Conservation (phyloP, 208 protist genomes). For the Blechomonas ayalai region DNA sequence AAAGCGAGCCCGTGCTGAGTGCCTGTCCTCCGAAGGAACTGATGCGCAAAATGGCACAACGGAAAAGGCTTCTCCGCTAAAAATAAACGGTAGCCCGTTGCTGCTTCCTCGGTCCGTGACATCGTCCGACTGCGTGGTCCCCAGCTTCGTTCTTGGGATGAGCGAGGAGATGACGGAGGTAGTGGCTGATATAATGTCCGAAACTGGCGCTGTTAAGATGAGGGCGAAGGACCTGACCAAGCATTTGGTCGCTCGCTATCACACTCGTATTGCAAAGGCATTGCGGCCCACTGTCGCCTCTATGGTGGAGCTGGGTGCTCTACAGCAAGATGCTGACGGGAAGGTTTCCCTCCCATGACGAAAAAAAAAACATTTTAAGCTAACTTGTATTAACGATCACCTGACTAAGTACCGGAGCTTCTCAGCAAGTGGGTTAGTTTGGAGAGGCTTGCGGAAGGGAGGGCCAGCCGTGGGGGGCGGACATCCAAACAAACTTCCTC, state of each 20-base stretch:
- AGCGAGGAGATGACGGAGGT: slow-evolving; percentile 41
- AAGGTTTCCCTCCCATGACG: slow-evolving; percentile 10
- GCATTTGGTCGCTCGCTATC: slow-evolving; percentile 47
- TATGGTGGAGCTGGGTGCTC: slow-evolving; percentile 22
- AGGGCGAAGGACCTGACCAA: slow-evolving; percentile 32
- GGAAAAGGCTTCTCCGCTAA: too few relatives aligned
- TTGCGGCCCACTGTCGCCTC: slow-evolving; percentile 34
- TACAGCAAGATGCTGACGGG: slow-evolving; percentile 27
- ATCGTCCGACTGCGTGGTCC: slow-evolving; percentile 23
- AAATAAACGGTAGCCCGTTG: too few relatives aligned
- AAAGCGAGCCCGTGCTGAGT: slow-evolving; percentile 1
- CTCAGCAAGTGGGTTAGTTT: too few relatives aligned
- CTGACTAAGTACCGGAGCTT: too few relatives aligned
- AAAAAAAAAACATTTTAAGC: slow-evolving; percentile 1
- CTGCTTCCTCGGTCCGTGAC: slow-evolving; percentile 9
- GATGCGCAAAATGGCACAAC: too few relatives aligned
- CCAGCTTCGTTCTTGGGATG: slow-evolving; percentile 53
- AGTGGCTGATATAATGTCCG: slow-evolving; percentile 35
- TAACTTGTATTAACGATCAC: too few relatives aligned
- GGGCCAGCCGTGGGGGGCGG: too few relatives aligned
- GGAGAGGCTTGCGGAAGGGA: too few relatives aligned
- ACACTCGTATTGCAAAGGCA: slow-evolving; percentile 52
- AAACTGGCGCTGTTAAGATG: slow-evolving; percentile 13
- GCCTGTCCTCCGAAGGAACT: too few relatives aligned
- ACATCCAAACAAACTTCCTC: too few relatives aligned